Evolutionary conservation across 1,284 basidiomycete genomes (phyloP).

Genomic region (Mycena citricolor): DNA sequence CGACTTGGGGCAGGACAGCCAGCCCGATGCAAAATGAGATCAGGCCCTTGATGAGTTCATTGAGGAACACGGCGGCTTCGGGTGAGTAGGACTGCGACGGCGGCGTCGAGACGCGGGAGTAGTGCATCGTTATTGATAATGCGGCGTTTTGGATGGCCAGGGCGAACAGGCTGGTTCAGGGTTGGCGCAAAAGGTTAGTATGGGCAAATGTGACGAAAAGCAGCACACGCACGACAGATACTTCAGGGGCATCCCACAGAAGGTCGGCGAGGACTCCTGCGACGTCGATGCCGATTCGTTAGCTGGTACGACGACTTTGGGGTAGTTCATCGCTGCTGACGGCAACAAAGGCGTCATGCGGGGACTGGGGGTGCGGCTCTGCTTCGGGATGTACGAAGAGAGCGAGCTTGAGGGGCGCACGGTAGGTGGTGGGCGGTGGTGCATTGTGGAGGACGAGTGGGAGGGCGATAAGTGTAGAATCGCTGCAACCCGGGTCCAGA

Average conservation of each 20-base stretch:
- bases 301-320: slow-evolving; percentile 29
- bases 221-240: slow-evolving; percentile 52
- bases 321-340: slow-evolving; percentile 33
- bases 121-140: slow-evolving; percentile 96
- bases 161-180: slow-evolving; percentile 87
- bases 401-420: slow-evolving; percentile 35
- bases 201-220: slow-evolving; percentile 8
- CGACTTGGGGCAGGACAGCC: slow-evolving; percentile 41
- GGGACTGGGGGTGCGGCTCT: slow-evolving; percentile 35
- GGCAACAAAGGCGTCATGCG: slow-evolving; percentile 42
- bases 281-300: slow-evolving; percentile 21
- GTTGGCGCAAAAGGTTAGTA: too few relatives aligned
- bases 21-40: slow-evolving; percentile 84
- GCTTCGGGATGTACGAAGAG: slow-evolving; percentile 26
- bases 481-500: background rate
- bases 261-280: slow-evolving; percentile 35
- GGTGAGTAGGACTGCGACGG: slow-evolving; percentile 83
- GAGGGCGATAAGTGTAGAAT: slow-evolving; percentile 2
- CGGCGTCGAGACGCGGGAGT: slow-evolving; percentile 85
- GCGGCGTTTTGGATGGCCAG: slow-evolving; percentile 95
- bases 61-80: slow-evolving; percentile 89
- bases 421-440: slow-evolving; percentile 40
- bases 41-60: slow-evolving; percentile 89
- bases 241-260: slow-evolving; percentile 58
- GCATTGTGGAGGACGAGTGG: slow-evolving; percentile 27